Percentiles rank a stretch among this genome's conserved stretches.
Evolutionary conservation across 371 early-diverging fungal species (phyloP).

Genomic region (Apophysomyces ossiformis): DNA sequence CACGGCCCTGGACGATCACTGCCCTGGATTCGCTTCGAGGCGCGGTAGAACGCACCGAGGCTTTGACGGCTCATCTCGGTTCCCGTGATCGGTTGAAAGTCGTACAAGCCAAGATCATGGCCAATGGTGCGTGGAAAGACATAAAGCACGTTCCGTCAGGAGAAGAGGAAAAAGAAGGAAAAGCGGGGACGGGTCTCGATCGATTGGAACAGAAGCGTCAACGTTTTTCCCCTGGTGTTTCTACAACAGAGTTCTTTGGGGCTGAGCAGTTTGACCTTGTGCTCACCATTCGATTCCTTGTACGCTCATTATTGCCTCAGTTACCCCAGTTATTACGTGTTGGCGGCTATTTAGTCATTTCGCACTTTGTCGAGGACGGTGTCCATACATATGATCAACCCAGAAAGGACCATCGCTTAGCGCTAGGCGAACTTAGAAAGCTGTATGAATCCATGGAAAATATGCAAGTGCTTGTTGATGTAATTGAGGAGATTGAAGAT

Average conservation of each 20-base stretch:
- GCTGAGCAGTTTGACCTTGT: conserved; percentile 38
- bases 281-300: conserved; percentile 47
- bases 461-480: conserved; percentile 38
- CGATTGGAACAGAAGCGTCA: conserved; percentile 10
- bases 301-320: conserved; percentile 30
- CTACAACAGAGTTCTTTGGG: conserved; percentile 6
- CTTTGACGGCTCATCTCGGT: conserved; percentile 24
- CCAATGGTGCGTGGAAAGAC: conserved; percentile 37
- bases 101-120: conserved; percentile 35
- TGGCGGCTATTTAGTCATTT: conserved; percentile 46
- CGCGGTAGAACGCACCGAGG: conserved; percentile 39
- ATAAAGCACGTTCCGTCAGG: conserved; percentile 7
- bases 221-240: conserved; percentile 1
- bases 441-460: conserved; percentile 25
- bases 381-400: conserved; percentile 39
- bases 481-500: conserved; percentile 48
- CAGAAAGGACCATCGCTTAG: conserved; percentile 35
- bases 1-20: conserved; percentile 33
- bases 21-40: conserved; percentile 41
- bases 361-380: conserved; percentile 50
- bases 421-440: conserved; percentile 31
- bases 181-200: conserved; percentile 4
- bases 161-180: conserved; percentile 1
- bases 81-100: conserved; percentile 22
- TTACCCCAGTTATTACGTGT: conserved; percentile 33